Evolutionary conservation across 192 early-diverging fungal genomes (phyloP).

Genomic region (Phlyctochytrium planicorne): DNA sequence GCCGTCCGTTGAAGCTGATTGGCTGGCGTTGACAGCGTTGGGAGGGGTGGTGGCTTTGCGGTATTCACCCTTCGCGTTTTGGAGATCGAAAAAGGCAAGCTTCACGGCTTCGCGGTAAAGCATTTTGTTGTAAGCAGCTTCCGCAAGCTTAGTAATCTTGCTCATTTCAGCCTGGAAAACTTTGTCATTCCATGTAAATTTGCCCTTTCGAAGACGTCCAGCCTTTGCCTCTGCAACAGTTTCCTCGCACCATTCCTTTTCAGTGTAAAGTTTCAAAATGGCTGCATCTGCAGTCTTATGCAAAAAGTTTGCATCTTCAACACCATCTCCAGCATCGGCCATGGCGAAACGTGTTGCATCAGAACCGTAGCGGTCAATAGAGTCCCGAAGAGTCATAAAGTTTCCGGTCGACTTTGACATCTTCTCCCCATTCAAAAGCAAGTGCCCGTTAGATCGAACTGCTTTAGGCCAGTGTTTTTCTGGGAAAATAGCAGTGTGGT

Average conservation of each 20-base stretch:
- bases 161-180: conserved; percentile 93
- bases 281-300: conserved; percentile 92
- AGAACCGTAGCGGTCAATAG: conserved; percentile 84
- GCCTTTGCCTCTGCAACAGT: conserved; percentile 40
- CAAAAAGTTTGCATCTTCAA: conserved; percentile 99
- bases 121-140: conserved; percentile 73
- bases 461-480: conserved; percentile 83
- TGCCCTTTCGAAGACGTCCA: conserved; percentile 52
- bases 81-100: conserved; percentile 87
- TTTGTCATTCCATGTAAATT: conserved; percentile 75
- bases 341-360: conserved; percentile 94
- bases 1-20: conserved; percentile 2
- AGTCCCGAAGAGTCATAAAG: conserved; percentile 82
- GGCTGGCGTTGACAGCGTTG: conserved; percentile 25
- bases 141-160: conserved; percentile 63
- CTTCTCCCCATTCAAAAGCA: conserved; percentile 93
- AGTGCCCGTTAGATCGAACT: conserved; percentile 90
- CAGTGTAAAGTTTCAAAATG: conserved; percentile 86
- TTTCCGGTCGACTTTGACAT: conserved; percentile 99
- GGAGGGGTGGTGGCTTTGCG: conserved; percentile 64
- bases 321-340: conserved; percentile 93
- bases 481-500: conserved; percentile 94
- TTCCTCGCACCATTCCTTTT: conserved; percentile 89
- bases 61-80: conserved; percentile 84
- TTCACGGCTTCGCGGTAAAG: conserved; percentile 92